Conservation (phyloP, 495 filamentous ascomycete genomes). For the Neurospora tetrasperma region DNA sequence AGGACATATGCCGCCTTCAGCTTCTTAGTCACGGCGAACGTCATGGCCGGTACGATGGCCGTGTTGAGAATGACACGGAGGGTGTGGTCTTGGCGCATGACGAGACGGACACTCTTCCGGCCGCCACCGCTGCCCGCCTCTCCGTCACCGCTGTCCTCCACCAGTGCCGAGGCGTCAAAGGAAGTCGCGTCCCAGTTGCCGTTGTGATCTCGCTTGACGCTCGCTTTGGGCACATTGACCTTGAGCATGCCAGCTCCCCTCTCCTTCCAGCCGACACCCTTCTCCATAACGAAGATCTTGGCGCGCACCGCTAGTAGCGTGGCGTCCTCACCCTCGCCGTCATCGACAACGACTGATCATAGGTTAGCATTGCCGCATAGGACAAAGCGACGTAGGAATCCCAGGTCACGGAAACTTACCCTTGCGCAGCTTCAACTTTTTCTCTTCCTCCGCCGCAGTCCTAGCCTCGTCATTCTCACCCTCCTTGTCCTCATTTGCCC, state of each 20-base stretch:
- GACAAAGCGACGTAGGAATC: conserved; percentile 3
- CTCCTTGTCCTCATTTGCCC: conserved; percentile 32
- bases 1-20: conserved; percentile 44
- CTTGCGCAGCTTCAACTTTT: conserved; percentile 53
- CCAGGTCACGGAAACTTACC: conserved; percentile 36
- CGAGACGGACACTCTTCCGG: conserved; percentile 48
- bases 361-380: conserved; percentile 17
- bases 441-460: conserved; percentile 48
- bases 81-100: conserved; percentile 81
- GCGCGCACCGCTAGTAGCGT: conserved; percentile 54
- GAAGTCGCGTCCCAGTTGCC: conserved; percentile 29
- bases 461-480: conserved; percentile 32
- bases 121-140: conserved; percentile 8
- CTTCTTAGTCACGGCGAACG: conserved; percentile 57
- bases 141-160: conserved; percentile 32
- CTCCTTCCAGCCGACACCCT: conserved; percentile 68
- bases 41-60: conserved; percentile 60
- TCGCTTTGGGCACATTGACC: conserved; percentile 58
- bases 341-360: conserved; percentile 35
- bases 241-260: conserved; percentile 74
- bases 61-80: conserved; percentile 82
- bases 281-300: conserved; percentile 68
- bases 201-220: conserved; percentile 36
- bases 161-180: conserved; percentile 40
- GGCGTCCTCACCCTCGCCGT: conserved; percentile 69